Base-by-base conservation (phyloP, 805 yeast species). In the Nakazawaea molendinolei region DNA sequence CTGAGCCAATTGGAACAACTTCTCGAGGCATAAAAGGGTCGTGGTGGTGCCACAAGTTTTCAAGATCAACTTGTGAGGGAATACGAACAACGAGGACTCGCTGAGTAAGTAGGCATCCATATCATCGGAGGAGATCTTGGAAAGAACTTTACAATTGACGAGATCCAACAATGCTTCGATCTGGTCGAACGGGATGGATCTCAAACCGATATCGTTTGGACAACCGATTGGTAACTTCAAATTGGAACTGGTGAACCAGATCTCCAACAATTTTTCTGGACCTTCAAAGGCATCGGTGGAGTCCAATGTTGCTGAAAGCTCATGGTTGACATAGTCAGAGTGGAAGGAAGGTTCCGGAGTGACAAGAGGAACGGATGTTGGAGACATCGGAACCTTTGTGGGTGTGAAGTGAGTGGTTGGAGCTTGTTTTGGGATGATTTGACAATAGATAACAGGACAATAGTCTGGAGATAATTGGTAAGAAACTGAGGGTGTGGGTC, bases 21-120 rank as follows among this genome's bases (percentile, higher is more conserved):
- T 69, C 19, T 74, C 76, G 19, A 90, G 58, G 46, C 96, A 90
- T 17, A 76, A 72, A 39, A 90, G 67, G 1, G 95, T 81, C 1
- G 95, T 86, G 1, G 97, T 90, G 4, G 97, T 89, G 6, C 98
- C 98, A 56, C 98, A 90, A 5, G 98, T 90, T 58, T 90, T 90
- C 52, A 90, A 68, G 33, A 90, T 77, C 44, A 92, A 49, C 56
- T 84, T 86, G 60, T 87, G 89, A 14, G 84, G 78, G 54, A 79
- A 90, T 19, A 92, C 94, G 60, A 90, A 89, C 51, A 92, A 62
- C 13, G 95, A 84, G 31, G 94, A 82, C 60, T 90, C 98, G 39
- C 90, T 79, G 42, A 90, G 69, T 41, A 90, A 69, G 51, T 85
- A 90, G 4, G 96, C 87, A 53, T 87, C 95, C 62, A 87, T 58